A percentile compares a stretch with the other conserved stretches of the same genome.
Conservation (phyloP, 1,139 yeast species). For the Pichia sp. region DNA sequence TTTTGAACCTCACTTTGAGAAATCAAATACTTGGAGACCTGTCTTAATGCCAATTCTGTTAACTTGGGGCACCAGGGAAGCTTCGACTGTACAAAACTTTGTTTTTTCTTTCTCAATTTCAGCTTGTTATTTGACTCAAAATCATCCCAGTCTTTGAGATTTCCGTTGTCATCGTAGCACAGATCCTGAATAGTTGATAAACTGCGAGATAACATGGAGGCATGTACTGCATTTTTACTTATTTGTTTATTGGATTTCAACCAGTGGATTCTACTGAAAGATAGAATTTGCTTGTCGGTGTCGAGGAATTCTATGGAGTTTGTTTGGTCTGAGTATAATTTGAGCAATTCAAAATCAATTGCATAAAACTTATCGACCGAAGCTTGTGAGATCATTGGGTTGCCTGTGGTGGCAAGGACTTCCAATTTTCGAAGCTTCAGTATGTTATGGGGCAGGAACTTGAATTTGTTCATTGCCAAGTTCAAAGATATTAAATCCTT, state of each 20-base stretch:
- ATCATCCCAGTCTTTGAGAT: slow-evolving; percentile 14
- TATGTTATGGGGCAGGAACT: slow-evolving; percentile 53
- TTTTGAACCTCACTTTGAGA: slow-evolving; percentile 42
- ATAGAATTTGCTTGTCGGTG: slow-evolving; percentile 20
- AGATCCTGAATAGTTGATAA: slow-evolving; percentile 29
- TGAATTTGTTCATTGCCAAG: slow-evolving; percentile 48
- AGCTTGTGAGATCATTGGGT: slow-evolving; percentile 24
- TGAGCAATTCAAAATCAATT: slow-evolving; percentile 16
- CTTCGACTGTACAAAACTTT: slow-evolving; percentile 8
- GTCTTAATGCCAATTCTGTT: slow-evolving; percentile 41
- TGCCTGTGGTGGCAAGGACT: slow-evolving; percentile 50
- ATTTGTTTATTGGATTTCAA: slow-evolving; percentile 22
- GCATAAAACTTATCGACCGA: slow-evolving; percentile 11
- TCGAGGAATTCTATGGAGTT: slow-evolving; percentile 8
- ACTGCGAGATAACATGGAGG: slow-evolving; percentile 28
- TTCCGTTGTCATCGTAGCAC: slow-evolving; percentile 15
- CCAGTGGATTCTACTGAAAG: slow-evolving; percentile 30
- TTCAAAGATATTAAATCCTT: slow-evolving; percentile 45
- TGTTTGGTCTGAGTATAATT: slow-evolving; percentile 8
- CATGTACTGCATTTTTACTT: slow-evolving; percentile 21
- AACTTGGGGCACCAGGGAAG: slow-evolving; percentile 36
- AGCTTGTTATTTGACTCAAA: slow-evolving; percentile 15
- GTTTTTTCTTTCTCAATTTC: slow-evolving; percentile 10
- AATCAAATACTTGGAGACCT: slow-evolving; percentile 43
- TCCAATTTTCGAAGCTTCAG: slow-evolving; percentile 41